Evolutionary conservation across 129 eudicot species (phyloP).

Genomic region (Smallanthus sonchifolius): DNA sequence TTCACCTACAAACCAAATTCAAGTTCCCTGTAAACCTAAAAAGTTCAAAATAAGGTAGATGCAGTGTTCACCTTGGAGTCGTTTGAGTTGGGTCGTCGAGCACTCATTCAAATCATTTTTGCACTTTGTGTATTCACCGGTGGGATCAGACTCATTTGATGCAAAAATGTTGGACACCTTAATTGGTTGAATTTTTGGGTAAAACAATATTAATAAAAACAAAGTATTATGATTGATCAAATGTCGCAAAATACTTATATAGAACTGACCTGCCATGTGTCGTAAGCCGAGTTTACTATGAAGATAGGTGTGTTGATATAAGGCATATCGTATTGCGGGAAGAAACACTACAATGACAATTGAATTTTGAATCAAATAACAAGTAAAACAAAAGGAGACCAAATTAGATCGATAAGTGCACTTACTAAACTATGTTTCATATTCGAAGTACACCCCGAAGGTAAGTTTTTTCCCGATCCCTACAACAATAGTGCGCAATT

Average conservation of each 20-base stretch:
- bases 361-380: not conserved
- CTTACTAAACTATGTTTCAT: constrained; percentile 41
- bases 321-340: constrained; percentile 27
- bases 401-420: not conserved
- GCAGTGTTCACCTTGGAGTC: constrained; percentile 27
- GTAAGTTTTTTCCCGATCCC: constrained; percentile 39
- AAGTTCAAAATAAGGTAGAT: not conserved
- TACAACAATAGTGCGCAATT: constrained; percentile 8
- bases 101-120: constrained; percentile 24
- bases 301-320: constrained; percentile 35
- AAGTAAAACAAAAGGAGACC: not conserved
- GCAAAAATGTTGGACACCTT: constrained; percentile 36
- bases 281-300: constrained; percentile 40
- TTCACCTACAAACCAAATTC: too few species aligned
- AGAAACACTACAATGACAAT: constrained; percentile 28
- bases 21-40: too few species aligned
- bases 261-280: constrained; percentile 38
- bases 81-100: constrained; percentile 18
- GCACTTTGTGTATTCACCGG: constrained; percentile 25
- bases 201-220: not conserved
- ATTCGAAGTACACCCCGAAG: constrained; percentile 35
- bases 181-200: not conserved
- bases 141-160: constrained; percentile 31
- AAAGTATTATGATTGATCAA: not conserved
- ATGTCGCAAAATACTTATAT: not conserved